Evolutionary conservation across 495 filamentous ascomycete genomes (phyloP).

Genomic region (Entonaema liquescens): DNA sequence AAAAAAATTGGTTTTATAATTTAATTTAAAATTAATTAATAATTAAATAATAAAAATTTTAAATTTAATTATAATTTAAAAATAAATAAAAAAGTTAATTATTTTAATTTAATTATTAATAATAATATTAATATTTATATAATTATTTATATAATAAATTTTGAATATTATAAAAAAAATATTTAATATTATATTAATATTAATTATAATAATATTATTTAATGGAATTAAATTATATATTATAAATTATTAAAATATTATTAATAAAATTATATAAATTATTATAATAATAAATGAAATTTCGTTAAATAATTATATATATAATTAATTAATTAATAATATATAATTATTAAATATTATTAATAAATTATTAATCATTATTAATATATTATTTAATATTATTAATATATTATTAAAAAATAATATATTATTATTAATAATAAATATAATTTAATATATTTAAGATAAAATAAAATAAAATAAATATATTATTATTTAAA

Average conservation of each 20-base stretch:
- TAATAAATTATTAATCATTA: no score
- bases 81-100: not conserved
- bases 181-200: slow-evolving; percentile 3
- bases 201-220: not conserved
- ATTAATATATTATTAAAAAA: not conserved
- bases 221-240: not conserved
- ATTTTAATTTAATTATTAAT: slow-evolving; percentile 5
- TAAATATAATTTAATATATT: no score
- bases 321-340: no score
- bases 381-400: no score
- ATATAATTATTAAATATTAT: no score
- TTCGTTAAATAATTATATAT: not conserved
- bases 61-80: not conserved
- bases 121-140: slow-evolving; percentile 1
- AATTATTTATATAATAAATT: not conserved
- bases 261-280: not conserved
- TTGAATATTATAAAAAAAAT: not conserved
- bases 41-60: not conserved
- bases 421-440: no score
- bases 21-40: not conserved
- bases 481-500: no score
- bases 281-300: not conserved
- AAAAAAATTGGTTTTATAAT: not conserved
- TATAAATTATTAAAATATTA: not conserved
- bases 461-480: no score